Evolutionary conservation across 257 asterid species (phyloP), one percentile per base, ranked within the genome.

Genomic region (Paulownia fortunei): DNA sequence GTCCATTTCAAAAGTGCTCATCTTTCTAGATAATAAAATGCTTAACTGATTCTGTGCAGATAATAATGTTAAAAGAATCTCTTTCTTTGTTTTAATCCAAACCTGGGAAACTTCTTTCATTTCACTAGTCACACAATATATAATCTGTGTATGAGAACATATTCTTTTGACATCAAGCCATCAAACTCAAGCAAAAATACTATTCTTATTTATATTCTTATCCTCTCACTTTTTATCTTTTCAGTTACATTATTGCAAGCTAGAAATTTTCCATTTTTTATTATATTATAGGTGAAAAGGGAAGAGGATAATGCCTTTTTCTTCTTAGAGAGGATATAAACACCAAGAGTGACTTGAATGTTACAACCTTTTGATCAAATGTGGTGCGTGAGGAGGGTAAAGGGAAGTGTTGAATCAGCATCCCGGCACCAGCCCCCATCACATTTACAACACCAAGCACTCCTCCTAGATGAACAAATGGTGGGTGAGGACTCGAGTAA

Each of bases 361-460:
- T 23, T 72, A 52, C 72, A 81, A 93, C 98, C 98, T 89, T 86
- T 75, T 84, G 87, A 81, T 80, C 80, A 69, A 72, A 79, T 68
- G 80, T 41, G 67, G 83, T 39, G 59, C 80, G 52, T 6, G 75
- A 46, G 62, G 84, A 59, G 58, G 80, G 56, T 41, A 72, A 75
- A 61, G 82, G 81, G 73, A 58, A 34, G 51, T 59, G 80, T 76
- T 82, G 87, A 78, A 80, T 32, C 79, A 87, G 77, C 6, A 82
- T 86, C 72, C 96, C 98, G 10, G 91, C 96, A 85, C 90, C 88
- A 64, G 97, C 97, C 62, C 99, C 99, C 83, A 96, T 81, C 5
- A 89, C 89, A 87, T 91, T 93, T 67, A 93, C 87, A 73, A 86
- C 90, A 67, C 97, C 99, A 81, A 93, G 90, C 97, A 92, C 90